Evolutionary conservation across 495 filamentous ascomycete species (phyloP).

Genomic region (Ramalina peruviana): DNA sequence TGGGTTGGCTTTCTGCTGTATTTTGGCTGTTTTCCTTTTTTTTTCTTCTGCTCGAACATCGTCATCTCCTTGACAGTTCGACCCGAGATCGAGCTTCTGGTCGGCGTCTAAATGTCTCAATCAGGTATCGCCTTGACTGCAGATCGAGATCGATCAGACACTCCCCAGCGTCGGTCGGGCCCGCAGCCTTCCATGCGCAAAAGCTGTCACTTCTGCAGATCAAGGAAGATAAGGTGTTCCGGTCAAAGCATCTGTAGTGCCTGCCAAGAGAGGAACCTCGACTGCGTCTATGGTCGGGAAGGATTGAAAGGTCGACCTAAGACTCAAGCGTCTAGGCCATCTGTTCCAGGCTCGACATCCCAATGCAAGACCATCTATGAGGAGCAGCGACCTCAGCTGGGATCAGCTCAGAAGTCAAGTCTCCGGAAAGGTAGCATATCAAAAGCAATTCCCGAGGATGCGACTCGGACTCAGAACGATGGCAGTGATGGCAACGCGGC

Average conservation of each 20-base stretch:
- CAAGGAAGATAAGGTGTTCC: conserved; percentile 19
- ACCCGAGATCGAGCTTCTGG: background rate
- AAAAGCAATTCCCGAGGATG: too few relatives aligned
- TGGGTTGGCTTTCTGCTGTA: background rate
- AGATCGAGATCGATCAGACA: background rate
- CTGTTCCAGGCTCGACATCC: background rate
- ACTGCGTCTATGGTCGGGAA: conserved; percentile 16
- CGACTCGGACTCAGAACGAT: too few relatives aligned
- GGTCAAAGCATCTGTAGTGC: conserved; percentile 18
- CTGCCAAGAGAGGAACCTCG: conserved; percentile 18
- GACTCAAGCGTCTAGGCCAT: background rate
- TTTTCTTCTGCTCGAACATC: background rate
- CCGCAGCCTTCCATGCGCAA: conserved; percentile 11
- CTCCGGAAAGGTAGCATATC: too few relatives aligned
- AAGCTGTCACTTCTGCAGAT: conserved; percentile 19
- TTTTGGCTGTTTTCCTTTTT: background rate
- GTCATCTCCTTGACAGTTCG: background rate
- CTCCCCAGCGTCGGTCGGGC: background rate
- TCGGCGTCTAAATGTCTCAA: background rate
- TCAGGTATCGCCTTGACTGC: background rate
- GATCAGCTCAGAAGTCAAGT: too few relatives aligned
- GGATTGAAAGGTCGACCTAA: conserved; percentile 15
- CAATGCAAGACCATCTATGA: too few relatives aligned
- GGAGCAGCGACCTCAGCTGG: too few relatives aligned
- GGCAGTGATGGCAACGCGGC: too few relatives aligned